These are phyloP conservation scores for Spatholobus suberectus DNA, from an alignment of 306 rosid species.

Conservation along the genomic window DNA sequence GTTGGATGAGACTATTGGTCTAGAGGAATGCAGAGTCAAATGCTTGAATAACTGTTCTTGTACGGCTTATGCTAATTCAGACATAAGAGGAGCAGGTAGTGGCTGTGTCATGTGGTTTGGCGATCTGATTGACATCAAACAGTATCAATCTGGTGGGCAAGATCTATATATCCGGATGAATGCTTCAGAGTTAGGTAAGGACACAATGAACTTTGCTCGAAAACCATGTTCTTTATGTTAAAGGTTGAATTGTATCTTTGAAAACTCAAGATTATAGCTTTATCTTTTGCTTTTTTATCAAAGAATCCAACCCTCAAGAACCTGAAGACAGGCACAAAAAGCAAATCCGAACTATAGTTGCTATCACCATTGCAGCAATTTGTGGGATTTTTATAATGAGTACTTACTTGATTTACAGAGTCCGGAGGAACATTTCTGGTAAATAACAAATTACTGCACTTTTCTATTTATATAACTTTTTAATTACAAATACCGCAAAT, in stretches of 20 bases:
- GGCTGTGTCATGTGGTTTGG: constrained; percentile 34
- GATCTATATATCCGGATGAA: constrained; percentile 8
- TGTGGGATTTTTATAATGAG: neutral
- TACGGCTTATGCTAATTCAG: constrained; percentile 36
- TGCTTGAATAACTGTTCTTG: constrained; percentile 57
- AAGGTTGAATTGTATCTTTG: too few species aligned
- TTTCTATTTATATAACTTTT: neutral
- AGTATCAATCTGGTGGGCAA: neutral
- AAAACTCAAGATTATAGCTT: too few species aligned
- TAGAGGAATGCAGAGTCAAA: too few species aligned
- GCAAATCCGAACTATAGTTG: neutral
- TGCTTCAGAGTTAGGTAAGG: constrained; percentile 7
- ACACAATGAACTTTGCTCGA: too few species aligned
- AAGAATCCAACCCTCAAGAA: too few species aligned
- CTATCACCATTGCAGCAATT: neutral
- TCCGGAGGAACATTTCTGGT: neutral
- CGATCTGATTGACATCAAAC: neutral
- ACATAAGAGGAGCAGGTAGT: constrained; percentile 10
- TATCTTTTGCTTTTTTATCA: too few species aligned
- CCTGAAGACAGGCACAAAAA: too few species aligned
- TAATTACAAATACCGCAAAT: too few species aligned
- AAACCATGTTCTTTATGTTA: too few species aligned
- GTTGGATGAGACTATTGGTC: too few species aligned
- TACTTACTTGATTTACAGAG: neutral
- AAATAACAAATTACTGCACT: neutral